Percentiles rank a stretch among this genome's conserved stretches.
Evolutionary conservation across 2,329 filamentous ascomycete genomes (phyloP).

Genomic region (Calonectria multiphialidica): DNA sequence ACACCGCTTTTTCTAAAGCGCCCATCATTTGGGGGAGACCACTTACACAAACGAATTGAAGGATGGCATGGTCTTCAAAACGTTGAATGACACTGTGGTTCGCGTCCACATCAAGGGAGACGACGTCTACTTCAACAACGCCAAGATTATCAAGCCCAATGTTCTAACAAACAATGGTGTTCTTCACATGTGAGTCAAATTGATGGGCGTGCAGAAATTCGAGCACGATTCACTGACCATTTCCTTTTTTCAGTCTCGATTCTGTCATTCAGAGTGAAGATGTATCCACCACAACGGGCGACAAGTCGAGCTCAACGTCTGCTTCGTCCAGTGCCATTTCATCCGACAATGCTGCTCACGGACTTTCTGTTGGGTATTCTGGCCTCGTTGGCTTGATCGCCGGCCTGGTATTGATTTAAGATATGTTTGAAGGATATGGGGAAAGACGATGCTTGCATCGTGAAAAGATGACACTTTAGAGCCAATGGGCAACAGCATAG

Average conservation of each 20-base stretch:
- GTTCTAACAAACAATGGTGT: slow-evolving; percentile 38
- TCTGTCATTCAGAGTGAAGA: background rate
- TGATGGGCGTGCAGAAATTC: background rate
- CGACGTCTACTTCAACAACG: slow-evolving; percentile 40
- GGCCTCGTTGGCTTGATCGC: slow-evolving; percentile 7
- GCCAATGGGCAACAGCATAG: background rate
- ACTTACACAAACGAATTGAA: slow-evolving; percentile 32
- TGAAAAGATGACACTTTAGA: background rate
- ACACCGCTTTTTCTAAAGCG: background rate
- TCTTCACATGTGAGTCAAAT: slow-evolving; percentile 33
- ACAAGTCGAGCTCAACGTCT: slow-evolving; percentile 4
- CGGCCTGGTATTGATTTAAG: slow-evolving; percentile 15
- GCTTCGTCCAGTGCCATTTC: background rate
- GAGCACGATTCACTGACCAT: background rate
- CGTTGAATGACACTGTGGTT: slow-evolving; percentile 31
- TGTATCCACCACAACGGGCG: background rate
- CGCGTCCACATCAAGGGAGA: slow-evolving; percentile 24
- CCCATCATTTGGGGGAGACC: slow-evolving; percentile 33
- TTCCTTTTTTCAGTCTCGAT: background rate
- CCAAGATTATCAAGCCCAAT: slow-evolving; percentile 37
- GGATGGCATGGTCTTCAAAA: slow-evolving; percentile 31
- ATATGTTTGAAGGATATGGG: background rate
- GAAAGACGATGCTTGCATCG: background rate
- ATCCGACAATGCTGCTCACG: slow-evolving; percentile 1
- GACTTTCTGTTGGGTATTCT: background rate